phyloP scores from a whole-genome alignment of 139 green algal genomes.

The Tetradesmus lagerheimii region DNA sequence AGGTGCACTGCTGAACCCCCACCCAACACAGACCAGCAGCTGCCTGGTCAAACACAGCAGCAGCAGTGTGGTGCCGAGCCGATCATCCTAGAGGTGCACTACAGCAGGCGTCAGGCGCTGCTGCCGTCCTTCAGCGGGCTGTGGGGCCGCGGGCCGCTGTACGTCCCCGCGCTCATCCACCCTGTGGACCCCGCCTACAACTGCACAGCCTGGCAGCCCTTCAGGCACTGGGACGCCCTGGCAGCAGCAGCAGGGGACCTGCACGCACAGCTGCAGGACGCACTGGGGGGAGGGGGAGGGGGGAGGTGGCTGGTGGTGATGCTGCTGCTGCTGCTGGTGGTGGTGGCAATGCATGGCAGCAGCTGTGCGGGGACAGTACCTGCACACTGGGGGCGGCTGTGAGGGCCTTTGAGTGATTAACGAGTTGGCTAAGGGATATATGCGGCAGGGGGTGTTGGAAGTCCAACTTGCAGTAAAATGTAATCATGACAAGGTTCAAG shows the following conservation, averaged over 20 bases:
- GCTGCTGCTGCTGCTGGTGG: too few species aligned
- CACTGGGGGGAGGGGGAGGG: not conserved
- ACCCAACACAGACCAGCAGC: not conserved
- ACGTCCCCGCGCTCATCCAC: not conserved
- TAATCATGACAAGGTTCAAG: too few species aligned
- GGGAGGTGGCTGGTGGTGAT: not conserved
- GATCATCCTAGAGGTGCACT: not conserved
- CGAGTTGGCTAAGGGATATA: too few species aligned
- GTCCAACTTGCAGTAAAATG: too few species aligned
- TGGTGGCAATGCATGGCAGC: not conserved
- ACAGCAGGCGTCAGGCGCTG: not conserved
- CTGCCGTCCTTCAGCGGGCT: not conserved
- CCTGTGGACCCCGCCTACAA: not conserved
- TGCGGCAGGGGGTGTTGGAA: too few species aligned
- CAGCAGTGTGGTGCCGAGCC: not conserved
- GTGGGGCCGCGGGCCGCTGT: not conserved
- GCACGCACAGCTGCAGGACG: not conserved
- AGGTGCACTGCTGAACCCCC: not conserved
- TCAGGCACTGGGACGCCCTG: not conserved
- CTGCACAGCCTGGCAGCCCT: not conserved
- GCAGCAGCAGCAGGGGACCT: not conserved
- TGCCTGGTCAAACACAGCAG: not conserved
- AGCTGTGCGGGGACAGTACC: not conserved
- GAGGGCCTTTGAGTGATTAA: not conserved
- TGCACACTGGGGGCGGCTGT: not conserved